phyloP scores from a whole-genome alignment of 1,284 basidiomycete genomes.

The Caloboletus firmus region DNA sequence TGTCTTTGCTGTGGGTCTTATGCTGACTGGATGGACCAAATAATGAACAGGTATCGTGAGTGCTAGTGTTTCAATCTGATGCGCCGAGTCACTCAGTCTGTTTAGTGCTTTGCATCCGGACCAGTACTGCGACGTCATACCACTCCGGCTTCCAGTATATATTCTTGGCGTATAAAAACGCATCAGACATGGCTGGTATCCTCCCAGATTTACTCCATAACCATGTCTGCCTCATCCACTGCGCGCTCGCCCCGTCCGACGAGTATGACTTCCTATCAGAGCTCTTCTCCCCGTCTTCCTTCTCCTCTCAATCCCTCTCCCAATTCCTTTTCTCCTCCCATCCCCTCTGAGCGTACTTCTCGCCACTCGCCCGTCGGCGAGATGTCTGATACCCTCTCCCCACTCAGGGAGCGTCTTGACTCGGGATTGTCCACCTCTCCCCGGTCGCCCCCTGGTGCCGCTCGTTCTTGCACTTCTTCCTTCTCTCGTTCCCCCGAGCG shows the following conservation, averaged over 20 bases:
- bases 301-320: constrained; percentile 22
- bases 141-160: not conserved
- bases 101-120: constrained; percentile 9
- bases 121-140: constrained; percentile 19
- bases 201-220: not conserved
- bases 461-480: constrained; percentile 14
- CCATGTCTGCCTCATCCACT: constrained; percentile 7
- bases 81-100: not conserved
- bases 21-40: not conserved
- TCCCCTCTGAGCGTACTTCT: not conserved
- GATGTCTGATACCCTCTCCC: constrained; percentile 21
- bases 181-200: constrained; percentile 1
- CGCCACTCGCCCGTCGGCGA: constrained; percentile 14
- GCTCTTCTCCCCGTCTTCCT: constrained; percentile 17
- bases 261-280: constrained; percentile 7
- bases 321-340: constrained; percentile 8
- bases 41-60: too few relatives aligned
- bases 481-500: constrained; percentile 20
- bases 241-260: constrained; percentile 18
- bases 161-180: constrained; percentile 18
- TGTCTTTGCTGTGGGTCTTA: not conserved
- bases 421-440: constrained; percentile 3
- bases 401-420: constrained; percentile 22
- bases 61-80: not conserved
- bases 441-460: not conserved